A percentile compares a stretch with the other conserved stretches of the same genome.
Evolutionary conservation across 805 yeast genomes (phyloP).

Genomic region (Metschnikowia gelsemii): DNA sequence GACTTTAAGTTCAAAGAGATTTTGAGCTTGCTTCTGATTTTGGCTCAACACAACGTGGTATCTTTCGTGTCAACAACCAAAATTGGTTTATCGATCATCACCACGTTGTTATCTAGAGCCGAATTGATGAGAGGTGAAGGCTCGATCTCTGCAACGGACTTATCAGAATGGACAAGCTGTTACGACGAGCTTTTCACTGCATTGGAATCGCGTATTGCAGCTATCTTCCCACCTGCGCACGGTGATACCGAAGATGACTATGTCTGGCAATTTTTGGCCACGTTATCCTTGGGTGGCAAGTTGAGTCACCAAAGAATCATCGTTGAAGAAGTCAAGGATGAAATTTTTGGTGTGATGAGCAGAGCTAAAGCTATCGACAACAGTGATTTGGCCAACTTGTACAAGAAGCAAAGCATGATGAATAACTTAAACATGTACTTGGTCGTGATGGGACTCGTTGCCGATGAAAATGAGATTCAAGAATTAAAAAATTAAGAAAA

Average conservation of each 20-base stretch:
- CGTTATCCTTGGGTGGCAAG: conserved; percentile 87
- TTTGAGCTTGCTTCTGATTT: conserved; percentile 66
- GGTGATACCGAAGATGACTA: conserved; percentile 60
- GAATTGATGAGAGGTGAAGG: conserved; percentile 89
- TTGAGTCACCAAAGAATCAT: conserved; percentile 88
- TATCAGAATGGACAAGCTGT: conserved; percentile 71
- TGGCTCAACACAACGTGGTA: conserved; percentile 69
- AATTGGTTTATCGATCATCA: conserved; percentile 81
- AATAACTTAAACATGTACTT: conserved; percentile 85
- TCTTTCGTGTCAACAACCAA: conserved; percentile 67
- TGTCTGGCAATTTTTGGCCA: conserved; percentile 96
- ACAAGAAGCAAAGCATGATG: conserved; percentile 57
- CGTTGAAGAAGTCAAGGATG: conserved; percentile 91
- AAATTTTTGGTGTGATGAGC: conserved; percentile 83
- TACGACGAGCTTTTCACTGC: conserved; percentile 81
- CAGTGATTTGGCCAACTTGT: conserved; percentile 45
- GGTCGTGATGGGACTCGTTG: conserved; percentile 94
- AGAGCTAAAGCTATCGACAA: conserved; percentile 64
- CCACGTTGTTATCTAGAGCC: conserved; percentile 88
- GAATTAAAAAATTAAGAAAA: conserved; percentile 48
- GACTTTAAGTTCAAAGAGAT: conserved; percentile 80
- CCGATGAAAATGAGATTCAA: conserved; percentile 83
- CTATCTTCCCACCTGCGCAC: conserved; percentile 74
- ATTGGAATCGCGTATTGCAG: conserved; percentile 71
- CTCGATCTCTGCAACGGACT: conserved; percentile 51